Evolutionary conservation across 2,329 filamentous ascomycete species (phyloP), one percentile per base, ranked within the genome.

Genomic region (Fusarium sulawesiense): DNA sequence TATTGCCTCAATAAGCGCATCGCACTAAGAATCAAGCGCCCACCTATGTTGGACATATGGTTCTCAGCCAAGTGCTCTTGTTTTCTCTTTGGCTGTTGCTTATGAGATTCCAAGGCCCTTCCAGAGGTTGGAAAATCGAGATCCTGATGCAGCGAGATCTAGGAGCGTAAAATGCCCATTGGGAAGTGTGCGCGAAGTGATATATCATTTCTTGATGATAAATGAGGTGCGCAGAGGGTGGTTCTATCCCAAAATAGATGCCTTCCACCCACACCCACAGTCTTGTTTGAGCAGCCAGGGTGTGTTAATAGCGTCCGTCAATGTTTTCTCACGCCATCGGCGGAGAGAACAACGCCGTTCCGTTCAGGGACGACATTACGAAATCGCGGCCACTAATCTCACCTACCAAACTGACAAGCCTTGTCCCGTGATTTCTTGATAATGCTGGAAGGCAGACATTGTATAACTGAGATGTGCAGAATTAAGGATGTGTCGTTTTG

Each of bases 341-440:
- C 48, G 60, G 74, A 76, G 74, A 74, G 74, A 76, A 76, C 74
- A 76, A 75, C 64, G 72, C 73, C 70, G 66, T 73, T 72, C 68
- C 37, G 60, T 68, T 56, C 32, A 55, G 55, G 59, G 55, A 49
- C 40, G 62, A 61, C 66, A 66, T 76, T 67, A 71, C 69, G 71
- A 71, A 65, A 67, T 27, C 40, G 45, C 49, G 55, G 62, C 62
- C 16, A 34, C 37, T 60, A n/a, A 44, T 54, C 68, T 57, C 56
- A 50, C 67, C 67, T 63, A 64, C 55, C 57, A 60, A 71, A 72
- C 60, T 32, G 42, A 41, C 49, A 48, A 30, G 42, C 20, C 16
- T 57, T 51, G 65, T 68, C 71, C 67, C 61, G 66, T 76, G 73
- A 73, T 73, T 56, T 51, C 20, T 37, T 62, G 41, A 56, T 51